These are phyloP conservation scores for Fusarium sp. DNA, from an alignment of 2,329 filamentous ascomycete species.

Conservation along the genomic window DNA sequence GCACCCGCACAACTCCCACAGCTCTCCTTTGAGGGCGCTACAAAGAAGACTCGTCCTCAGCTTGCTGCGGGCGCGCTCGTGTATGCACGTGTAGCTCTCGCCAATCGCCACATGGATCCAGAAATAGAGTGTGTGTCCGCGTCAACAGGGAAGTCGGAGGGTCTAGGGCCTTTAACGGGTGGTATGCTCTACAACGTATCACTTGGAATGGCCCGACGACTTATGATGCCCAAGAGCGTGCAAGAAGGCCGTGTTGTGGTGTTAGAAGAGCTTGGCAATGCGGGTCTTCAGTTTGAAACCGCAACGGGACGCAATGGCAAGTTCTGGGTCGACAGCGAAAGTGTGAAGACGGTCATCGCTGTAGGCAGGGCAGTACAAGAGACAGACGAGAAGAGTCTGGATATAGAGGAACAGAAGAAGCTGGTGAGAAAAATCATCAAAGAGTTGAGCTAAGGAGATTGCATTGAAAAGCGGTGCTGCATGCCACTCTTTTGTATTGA, in stretches of 20 bases:
- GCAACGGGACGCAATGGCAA: constrained; percentile 93
- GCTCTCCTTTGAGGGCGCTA: constrained; percentile 91
- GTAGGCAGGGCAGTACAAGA: constrained; percentile 83
- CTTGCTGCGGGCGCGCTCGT: constrained; percentile 81
- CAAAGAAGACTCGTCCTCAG: constrained; percentile 89
- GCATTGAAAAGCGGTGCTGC: constrained; percentile 24
- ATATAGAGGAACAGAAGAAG: constrained; percentile 75
- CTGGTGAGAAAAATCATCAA: constrained; percentile 75
- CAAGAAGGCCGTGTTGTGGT: constrained; percentile 76
- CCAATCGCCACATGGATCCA: constrained; percentile 85
- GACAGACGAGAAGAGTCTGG: constrained; percentile 77
- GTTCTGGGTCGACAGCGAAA: constrained; percentile 90
- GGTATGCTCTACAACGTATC: constrained; percentile 90
- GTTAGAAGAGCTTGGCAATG: constrained; percentile 80
- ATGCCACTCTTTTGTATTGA: constrained; percentile 40
- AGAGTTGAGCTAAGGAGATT: constrained; percentile 60
- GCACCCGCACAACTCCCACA: constrained; percentile 80
- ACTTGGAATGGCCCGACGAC: constrained; percentile 81
- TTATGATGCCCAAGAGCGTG: constrained; percentile 74
- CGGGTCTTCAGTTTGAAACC: constrained; percentile 89
- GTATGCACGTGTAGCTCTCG: constrained; percentile 85
- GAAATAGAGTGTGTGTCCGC: constrained; percentile 92
- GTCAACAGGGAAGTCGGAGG: constrained; percentile 88
- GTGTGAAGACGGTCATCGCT: constrained; percentile 76
- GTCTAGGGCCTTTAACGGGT: constrained; percentile 82